A percentile compares a stretch with the other conserved stretches of the same genome.
Conservation (phyloP, 768 basidiomycete genomes). For the Neoboletus brunneissimus region DNA sequence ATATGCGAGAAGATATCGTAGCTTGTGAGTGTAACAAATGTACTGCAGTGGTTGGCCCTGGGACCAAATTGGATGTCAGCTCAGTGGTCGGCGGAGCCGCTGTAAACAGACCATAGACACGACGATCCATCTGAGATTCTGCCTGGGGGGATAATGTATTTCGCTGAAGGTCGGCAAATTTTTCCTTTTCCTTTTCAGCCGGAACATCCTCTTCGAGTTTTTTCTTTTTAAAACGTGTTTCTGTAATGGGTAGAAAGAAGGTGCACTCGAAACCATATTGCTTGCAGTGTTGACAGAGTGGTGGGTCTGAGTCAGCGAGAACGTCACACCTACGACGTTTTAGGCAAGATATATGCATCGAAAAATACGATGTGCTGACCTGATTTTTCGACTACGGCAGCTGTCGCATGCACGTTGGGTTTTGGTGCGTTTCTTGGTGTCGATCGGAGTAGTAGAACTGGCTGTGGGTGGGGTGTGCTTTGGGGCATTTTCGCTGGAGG, state of each 20-base stretch:
- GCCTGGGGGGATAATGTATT: constrained; percentile 44
- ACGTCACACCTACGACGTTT: constrained; percentile 66
- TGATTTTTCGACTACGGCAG: constrained; percentile 87
- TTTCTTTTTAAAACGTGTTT: constrained; percentile 98
- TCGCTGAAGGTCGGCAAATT: constrained; percentile 26
- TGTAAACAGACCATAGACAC: constrained; percentile 56
- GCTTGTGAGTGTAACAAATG: constrained; percentile 91
- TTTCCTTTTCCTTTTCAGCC: constrained; percentile 37
- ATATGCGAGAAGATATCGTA: constrained; percentile 77
- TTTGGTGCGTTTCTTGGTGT: constrained; percentile 86
- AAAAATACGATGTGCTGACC: constrained; percentile 38
- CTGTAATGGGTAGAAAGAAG: constrained; percentile 97
- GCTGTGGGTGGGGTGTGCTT: constrained; percentile 33
- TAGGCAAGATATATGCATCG: constrained; percentile 10
- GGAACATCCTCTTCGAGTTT: constrained; percentile 69
- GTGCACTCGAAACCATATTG: constrained; percentile 93
- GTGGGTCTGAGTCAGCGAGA: constrained; percentile 71
- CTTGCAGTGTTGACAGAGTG: constrained; percentile 91
- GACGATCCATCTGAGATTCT: constrained; percentile 54
- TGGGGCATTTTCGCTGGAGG: constrained; percentile 45
- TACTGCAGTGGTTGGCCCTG: constrained; percentile 84
- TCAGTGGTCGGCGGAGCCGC: constrained; percentile 10
- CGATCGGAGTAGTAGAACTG: constrained; percentile 37
- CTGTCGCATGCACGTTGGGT: constrained; percentile 91
- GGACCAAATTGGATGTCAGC: constrained; percentile 32